These are phyloP conservation scores for Venturia effusa DNA, from an alignment of 2,329 filamentous ascomycete genomes.

Conservation along the genomic window DNA sequence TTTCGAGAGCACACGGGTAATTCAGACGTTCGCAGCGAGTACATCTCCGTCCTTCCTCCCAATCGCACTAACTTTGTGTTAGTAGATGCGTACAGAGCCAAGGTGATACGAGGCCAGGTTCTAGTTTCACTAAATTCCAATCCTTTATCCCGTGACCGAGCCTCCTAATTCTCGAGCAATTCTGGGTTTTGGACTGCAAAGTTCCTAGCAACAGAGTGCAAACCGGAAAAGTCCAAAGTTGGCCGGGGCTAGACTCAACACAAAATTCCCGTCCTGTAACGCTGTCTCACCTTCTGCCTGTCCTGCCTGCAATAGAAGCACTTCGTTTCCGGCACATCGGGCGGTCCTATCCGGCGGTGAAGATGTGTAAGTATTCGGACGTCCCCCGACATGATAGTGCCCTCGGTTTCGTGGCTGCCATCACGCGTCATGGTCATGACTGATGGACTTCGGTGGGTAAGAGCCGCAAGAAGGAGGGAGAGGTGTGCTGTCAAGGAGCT, in stretches of 20 bases:
- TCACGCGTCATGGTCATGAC: background rate
- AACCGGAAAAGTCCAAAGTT: too few species aligned
- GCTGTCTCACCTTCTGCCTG: background rate
- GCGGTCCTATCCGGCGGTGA: background rate
- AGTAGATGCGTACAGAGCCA: too few species aligned
- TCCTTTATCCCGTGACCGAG: too few species aligned
- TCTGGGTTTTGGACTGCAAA: too few species aligned
- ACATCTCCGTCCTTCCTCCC: background rate
- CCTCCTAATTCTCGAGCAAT: too few species aligned
- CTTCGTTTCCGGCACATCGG: background rate
- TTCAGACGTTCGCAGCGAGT: background rate
- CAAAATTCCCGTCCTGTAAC: too few species aligned
- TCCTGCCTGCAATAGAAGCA: constrained; percentile 2
- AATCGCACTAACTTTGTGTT: background rate
- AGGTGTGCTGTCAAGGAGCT: background rate
- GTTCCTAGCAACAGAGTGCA: too few species aligned
- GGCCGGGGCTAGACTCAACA: too few species aligned
- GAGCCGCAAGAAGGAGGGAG: background rate
- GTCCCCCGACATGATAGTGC: background rate
- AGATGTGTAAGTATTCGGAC: background rate
- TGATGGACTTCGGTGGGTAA: background rate
- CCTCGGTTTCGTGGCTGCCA: background rate
- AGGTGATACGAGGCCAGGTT: too few species aligned
- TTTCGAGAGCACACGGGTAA: background rate
- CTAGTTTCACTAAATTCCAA: too few species aligned